These are phyloP conservation scores for Tephrocybe sp. DNA, from an alignment of 768 basidiomycete genomes.

Conservation along the genomic window DNA sequence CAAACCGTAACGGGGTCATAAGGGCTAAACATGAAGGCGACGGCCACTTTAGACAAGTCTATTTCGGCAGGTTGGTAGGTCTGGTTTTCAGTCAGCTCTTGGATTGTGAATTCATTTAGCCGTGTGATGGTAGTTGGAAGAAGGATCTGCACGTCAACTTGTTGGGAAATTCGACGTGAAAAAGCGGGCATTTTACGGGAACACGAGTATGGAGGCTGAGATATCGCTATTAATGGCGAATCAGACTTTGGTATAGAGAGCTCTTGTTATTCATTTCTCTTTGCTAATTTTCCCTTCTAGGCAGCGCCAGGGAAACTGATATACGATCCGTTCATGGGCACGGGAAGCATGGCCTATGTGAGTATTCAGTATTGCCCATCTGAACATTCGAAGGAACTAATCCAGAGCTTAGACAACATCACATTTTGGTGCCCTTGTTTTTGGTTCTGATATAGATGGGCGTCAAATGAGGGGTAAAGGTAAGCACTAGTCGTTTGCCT, in stretches of 20 bases:
- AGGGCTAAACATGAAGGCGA: slow-evolving; percentile 57
- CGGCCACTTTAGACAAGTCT: slow-evolving; percentile 68
- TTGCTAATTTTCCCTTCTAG: slow-evolving; percentile 33
- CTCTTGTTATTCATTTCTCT: neutral
- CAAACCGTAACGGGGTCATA: slow-evolving; percentile 44
- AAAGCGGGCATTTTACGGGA: slow-evolving; percentile 87
- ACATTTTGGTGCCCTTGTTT: slow-evolving; percentile 82
- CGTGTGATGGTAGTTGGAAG: slow-evolving; percentile 38
- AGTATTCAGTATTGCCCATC: slow-evolving; percentile 20
- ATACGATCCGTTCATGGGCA: slow-evolving; percentile 96
- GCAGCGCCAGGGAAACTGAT: slow-evolving; percentile 86
- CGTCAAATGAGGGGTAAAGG: slow-evolving; percentile 96
- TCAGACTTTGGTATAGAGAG: slow-evolving; percentile 68
- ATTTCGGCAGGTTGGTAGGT: slow-evolving; percentile 87
- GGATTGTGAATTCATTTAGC: neutral
- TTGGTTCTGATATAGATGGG: slow-evolving; percentile 96
- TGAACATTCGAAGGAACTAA: neutral
- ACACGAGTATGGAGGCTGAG: slow-evolving; percentile 97
- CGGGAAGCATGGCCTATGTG: slow-evolving; percentile 90
- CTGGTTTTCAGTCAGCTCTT: slow-evolving; percentile 1
- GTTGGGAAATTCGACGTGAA: slow-evolving; percentile 82
- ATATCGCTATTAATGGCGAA: slow-evolving; percentile 96
- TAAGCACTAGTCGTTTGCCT: slow-evolving; percentile 23
- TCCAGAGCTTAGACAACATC: slow-evolving; percentile 63
- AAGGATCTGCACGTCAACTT: slow-evolving; percentile 68